Evolutionary conservation across 257 asterid genomes (phyloP).

Genomic region (Nicotiana benthamiana): DNA sequence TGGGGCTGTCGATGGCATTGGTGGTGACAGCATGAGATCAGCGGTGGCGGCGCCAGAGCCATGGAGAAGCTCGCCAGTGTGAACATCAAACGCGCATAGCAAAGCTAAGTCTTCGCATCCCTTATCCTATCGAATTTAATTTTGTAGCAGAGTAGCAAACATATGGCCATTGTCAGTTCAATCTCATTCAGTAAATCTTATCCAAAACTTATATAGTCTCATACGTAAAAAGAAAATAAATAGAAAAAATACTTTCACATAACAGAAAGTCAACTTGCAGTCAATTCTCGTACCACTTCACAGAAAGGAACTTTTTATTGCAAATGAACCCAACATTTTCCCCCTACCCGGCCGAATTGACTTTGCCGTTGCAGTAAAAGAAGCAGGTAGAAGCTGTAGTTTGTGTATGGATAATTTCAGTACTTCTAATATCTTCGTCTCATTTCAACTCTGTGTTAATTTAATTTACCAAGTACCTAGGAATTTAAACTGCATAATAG

Average conservation of each 20-base stretch:
- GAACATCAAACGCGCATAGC: background rate
- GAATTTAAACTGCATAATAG: too few species aligned
- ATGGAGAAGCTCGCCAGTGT: background rate
- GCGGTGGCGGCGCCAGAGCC: slow-evolving; percentile 7
- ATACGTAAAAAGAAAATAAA: too few species aligned
- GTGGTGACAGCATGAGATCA: background rate
- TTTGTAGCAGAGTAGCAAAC: background rate
- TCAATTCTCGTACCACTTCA: background rate
- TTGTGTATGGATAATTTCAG: too few species aligned
- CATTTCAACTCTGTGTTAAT: too few species aligned
- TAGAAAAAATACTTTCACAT: too few species aligned
- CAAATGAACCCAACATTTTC: background rate
- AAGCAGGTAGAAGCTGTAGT: too few species aligned
- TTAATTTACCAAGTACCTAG: too few species aligned
- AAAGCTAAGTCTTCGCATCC: background rate
- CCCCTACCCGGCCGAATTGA: background rate
- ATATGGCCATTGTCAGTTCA: too few species aligned
- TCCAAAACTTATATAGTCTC: too few species aligned
- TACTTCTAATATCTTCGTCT: too few species aligned
- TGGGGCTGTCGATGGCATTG: background rate
- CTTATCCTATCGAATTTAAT: background rate
- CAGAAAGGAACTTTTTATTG: too few species aligned
- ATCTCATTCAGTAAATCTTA: too few species aligned
- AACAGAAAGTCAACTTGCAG: background rate
- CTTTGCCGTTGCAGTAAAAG: background rate